These are phyloP conservation scores for Thermochaetoides thermophila DNA, from an alignment of 495 filamentous ascomycete species.

Conservation along the genomic window DNA sequence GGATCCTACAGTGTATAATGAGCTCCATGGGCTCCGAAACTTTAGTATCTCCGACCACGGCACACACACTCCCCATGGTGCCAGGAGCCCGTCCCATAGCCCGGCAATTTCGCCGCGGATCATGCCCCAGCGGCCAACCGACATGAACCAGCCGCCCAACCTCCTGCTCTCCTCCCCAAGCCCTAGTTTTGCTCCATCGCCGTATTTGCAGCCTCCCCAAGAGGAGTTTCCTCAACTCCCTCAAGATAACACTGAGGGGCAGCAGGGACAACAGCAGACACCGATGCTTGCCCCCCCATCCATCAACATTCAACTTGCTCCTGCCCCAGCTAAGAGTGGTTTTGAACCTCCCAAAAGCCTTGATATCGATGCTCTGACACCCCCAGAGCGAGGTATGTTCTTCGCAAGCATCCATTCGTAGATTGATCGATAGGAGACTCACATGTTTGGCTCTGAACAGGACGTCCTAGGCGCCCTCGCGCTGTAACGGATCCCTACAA, in stretches of 20 bases:
- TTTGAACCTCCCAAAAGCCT: conserved; percentile 57
- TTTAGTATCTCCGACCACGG: conserved; percentile 73
- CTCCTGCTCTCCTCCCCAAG: conserved; percentile 36
- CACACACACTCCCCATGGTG: conserved; percentile 37
- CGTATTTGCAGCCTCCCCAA: conserved; percentile 40
- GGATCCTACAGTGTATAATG: conserved; percentile 58
- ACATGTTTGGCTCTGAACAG: conserved; percentile 11
- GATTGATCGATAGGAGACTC: not conserved
- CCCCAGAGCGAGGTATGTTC: conserved; percentile 65
- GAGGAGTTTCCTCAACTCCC: conserved; percentile 44
- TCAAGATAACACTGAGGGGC: conserved; percentile 25
- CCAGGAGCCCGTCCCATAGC: conserved; percentile 65
- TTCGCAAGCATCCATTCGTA: not conserved
- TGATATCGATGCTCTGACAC: conserved; percentile 67
- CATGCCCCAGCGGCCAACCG: conserved; percentile 53
- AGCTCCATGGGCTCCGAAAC: conserved; percentile 57
- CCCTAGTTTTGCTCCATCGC: conserved; percentile 33
- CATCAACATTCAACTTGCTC: conserved; percentile 88
- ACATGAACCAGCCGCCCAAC: conserved; percentile 30
- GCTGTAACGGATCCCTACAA: conserved; percentile 64
- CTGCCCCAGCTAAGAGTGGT: conserved; percentile 47
- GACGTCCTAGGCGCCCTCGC: conserved; percentile 38
- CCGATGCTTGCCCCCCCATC: conserved; percentile 70
- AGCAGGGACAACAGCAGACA: conserved; percentile 45
- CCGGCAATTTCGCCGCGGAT: conserved; percentile 76